Percentiles rank a stretch among this genome's conserved stretches.
phyloP scores from a whole-genome alignment of 1,284 basidiomycete genomes.

The Ceratobasidium papillatum region DNA sequence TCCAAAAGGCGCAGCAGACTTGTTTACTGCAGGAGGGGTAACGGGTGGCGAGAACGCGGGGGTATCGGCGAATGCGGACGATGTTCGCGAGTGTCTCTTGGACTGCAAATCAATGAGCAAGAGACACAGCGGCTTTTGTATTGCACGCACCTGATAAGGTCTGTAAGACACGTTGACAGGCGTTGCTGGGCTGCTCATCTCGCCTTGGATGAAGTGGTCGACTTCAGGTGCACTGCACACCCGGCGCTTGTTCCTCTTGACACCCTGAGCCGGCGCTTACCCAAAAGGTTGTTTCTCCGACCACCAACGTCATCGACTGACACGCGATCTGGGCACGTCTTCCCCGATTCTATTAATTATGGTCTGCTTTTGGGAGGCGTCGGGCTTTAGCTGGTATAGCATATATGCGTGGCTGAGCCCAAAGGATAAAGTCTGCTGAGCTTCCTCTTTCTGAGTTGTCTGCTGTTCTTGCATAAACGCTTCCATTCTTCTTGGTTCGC shows the following conservation, averaged over 20 bases:
- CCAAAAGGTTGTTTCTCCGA: not conserved
- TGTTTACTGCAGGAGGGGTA: constrained; percentile 30
- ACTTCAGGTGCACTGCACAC: not conserved
- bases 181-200: constrained; percentile 27
- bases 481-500: not conserved
- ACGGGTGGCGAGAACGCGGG: constrained; percentile 37
- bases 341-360: not conserved
- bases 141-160: constrained; percentile 37
- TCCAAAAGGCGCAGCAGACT: constrained; percentile 47
- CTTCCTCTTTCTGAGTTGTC: not conserved
- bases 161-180: constrained; percentile 40
- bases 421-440: not conserved
- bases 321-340: not conserved
- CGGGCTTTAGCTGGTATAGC: not conserved
- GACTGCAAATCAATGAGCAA: constrained; percentile 56
- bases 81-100: constrained; percentile 70
- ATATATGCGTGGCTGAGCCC: not conserved
- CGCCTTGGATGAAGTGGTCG: not conserved
- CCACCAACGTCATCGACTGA: not conserved
- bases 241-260: constrained; percentile 3
- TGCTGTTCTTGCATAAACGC: not conserved
- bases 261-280: constrained; percentile 15
- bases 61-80: constrained; percentile 55
- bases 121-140: not conserved
- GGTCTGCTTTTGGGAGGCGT: not conserved